Evolutionary conservation across 2,329 filamentous ascomycete species (phyloP).

Genomic region (Talaromyces marneffei): DNA sequence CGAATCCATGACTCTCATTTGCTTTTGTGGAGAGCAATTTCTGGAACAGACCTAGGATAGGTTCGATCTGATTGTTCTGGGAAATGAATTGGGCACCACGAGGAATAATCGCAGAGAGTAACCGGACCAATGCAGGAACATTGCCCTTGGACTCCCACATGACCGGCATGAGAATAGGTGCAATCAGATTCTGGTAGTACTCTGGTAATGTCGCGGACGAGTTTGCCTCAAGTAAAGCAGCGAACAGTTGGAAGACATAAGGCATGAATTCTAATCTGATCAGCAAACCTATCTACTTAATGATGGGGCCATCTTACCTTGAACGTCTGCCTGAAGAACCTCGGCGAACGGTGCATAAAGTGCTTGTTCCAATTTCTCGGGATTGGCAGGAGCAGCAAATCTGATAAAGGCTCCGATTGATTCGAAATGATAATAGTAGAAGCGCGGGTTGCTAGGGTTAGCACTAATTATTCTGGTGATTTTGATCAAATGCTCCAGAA

Average conservation of each 20-base stretch:
- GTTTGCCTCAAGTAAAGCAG: constrained; percentile 81
- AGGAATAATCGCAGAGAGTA: constrained; percentile 77
- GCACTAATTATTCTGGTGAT: constrained; percentile 89
- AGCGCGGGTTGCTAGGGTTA: constrained; percentile 94
- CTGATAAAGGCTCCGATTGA: constrained; percentile 79
- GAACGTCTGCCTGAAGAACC: constrained; percentile 74
- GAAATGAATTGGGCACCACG: constrained; percentile 68
- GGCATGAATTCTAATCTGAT: constrained; percentile 73
- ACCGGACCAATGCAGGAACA: constrained; percentile 79
- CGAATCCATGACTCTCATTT: constrained; percentile 81
- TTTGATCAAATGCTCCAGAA: constrained; percentile 76
- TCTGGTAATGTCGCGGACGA: constrained; percentile 70
- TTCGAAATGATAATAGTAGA: constrained; percentile 99
- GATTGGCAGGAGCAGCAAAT: constrained; percentile 63
- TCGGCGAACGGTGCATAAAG: constrained; percentile 78
- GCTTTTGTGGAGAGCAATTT: constrained; percentile 75
- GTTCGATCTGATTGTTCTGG: constrained; percentile 73
- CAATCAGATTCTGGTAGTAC: constrained; percentile 73
- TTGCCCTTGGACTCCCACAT: constrained; percentile 93
- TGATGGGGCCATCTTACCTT: constrained; percentile 50
- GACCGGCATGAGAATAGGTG: constrained; percentile 69
- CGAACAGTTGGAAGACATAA: constrained; percentile 93
- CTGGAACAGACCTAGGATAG: constrained; percentile 93
- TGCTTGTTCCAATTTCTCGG: constrained; percentile 68
- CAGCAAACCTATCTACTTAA: constrained; percentile 22